Evolutionary conservation across 2,329 filamentous ascomycete genomes (phyloP).

Genomic region (Fusarium drepaniforme): DNA sequence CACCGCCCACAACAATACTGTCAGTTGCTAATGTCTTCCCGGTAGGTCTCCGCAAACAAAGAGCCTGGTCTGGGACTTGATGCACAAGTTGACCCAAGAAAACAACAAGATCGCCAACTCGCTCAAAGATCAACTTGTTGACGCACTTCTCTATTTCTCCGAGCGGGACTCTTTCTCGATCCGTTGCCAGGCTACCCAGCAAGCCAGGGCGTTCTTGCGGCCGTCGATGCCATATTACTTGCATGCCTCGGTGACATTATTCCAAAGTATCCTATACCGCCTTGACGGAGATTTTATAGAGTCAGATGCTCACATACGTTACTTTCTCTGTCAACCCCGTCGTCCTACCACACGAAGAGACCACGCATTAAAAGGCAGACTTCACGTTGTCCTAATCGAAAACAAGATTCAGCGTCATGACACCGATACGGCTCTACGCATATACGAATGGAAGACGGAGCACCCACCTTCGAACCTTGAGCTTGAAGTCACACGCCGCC

Average conservation of each 20-base stretch:
- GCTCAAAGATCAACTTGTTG: neutral
- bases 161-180: slow-evolving; percentile 38
- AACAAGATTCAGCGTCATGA: slow-evolving; percentile 45
- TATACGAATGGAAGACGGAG: slow-evolving; percentile 42
- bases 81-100: neutral
- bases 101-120: neutral
- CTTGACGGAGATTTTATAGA: slow-evolving; percentile 35
- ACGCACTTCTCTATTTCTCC: neutral
- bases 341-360: slow-evolving; percentile 31
- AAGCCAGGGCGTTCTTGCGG: slow-evolving; percentile 26
- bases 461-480: slow-evolving; percentile 41
- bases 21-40: neutral
- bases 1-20: neutral
- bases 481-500: slow-evolving; percentile 42
- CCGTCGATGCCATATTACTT: slow-evolving; percentile 43
- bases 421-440: slow-evolving; percentile 35
- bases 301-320: slow-evolving; percentile 11
- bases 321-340: slow-evolving; percentile 14
- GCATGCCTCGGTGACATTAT: slow-evolving; percentile 41
- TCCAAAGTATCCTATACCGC: slow-evolving; percentile 41
- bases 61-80: neutral
- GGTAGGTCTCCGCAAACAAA: neutral
- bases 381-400: slow-evolving; percentile 44
- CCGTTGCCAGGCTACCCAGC: slow-evolving; percentile 30
- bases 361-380: slow-evolving; percentile 39